Percentiles rank a stretch among this genome's conserved stretches.
Evolutionary conservation across 805 yeast species (phyloP).

Genomic region (Yueomyces sinensis): DNA sequence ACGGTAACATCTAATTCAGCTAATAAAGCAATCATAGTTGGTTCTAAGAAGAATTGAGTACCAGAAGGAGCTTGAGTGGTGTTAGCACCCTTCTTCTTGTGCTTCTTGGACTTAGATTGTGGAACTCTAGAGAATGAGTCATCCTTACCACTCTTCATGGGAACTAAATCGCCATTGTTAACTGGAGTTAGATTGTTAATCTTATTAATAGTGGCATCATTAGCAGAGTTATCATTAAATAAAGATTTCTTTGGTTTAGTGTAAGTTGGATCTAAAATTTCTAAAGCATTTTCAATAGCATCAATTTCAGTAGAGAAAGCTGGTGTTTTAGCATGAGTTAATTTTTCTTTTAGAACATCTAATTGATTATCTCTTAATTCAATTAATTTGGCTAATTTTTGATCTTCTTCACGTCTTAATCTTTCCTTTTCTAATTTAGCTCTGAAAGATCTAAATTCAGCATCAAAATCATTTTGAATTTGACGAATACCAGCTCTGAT

Average conservation of each 20-base stretch:
- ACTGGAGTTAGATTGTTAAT: conserved; percentile 27
- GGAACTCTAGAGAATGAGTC: conserved; percentile 34
- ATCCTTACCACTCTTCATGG: conserved; percentile 30
- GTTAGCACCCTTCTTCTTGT: conserved; percentile 33
- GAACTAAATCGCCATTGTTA: conserved; percentile 45
- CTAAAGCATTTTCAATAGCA: conserved; percentile 58
- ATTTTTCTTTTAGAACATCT: conserved; percentile 53
- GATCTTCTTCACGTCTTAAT: conserved; percentile 47
- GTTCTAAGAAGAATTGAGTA: conserved; percentile 55
- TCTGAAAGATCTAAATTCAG: conserved; percentile 59
- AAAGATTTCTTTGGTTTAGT: conserved; percentile 38
- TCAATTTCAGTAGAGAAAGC: conserved; percentile 74
- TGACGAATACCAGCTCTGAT: conserved; percentile 53
- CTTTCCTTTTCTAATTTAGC: conserved; percentile 60
- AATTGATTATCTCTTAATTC: conserved; percentile 40
- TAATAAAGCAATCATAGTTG: conserved; percentile 64
- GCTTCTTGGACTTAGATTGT: conserved; percentile 38
- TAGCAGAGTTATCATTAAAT: conserved; percentile 19
- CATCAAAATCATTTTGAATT: conserved; percentile 63
- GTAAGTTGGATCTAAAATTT: conserved; percentile 66
- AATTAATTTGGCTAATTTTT: conserved; percentile 31
- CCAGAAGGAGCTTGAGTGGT: conserved; percentile 12
- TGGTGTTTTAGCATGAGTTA: conserved; percentile 63
- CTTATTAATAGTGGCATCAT: conserved; percentile 15
- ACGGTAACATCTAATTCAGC: conserved; percentile 63